phyloP scores from a whole-genome alignment of 768 basidiomycete species.

The Mycena vulgaris region DNA sequence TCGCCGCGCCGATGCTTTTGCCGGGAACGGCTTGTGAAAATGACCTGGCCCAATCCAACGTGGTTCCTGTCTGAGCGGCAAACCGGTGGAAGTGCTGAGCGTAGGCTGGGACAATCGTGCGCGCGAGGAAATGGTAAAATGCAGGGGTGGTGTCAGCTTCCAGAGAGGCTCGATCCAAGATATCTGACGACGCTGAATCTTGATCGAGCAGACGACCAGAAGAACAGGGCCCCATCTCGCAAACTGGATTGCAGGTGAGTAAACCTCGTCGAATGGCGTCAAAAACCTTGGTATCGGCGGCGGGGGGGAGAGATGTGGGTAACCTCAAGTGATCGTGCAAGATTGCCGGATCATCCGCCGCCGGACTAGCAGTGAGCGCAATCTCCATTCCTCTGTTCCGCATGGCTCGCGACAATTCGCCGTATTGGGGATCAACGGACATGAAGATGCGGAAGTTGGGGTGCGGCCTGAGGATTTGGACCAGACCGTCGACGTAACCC shows the following conservation, averaged over 20 bases:
- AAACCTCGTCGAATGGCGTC: slow-evolving; percentile 37
- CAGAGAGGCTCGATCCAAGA: slow-evolving; percentile 59
- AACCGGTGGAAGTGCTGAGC: slow-evolving; percentile 49
- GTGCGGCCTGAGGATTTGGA: slow-evolving; percentile 86
- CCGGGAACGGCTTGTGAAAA: slow-evolving; percentile 39
- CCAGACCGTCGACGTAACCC: slow-evolving; percentile 83
- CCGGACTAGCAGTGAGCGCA: slow-evolving; percentile 57
- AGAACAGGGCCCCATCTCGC: slow-evolving; percentile 40
- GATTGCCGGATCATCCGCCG: slow-evolving; percentile 63
- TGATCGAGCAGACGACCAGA: slow-evolving; percentile 64
- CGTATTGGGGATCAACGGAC: slow-evolving; percentile 91
- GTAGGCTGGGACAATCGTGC: slow-evolving; percentile 51
- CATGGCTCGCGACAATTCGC: slow-evolving; percentile 98
- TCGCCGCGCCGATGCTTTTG: slow-evolving; percentile 8
- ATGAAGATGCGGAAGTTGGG: slow-evolving; percentile 94
- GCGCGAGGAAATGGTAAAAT: slow-evolving; percentile 55
- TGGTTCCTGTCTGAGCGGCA: slow-evolving; percentile 24
- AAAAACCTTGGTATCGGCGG: slow-evolving; percentile 26
- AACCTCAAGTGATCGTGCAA: slow-evolving; percentile 66
- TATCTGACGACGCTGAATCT: slow-evolving; percentile 60
- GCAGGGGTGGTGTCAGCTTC: slow-evolving; percentile 46
- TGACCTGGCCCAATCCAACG: slow-evolving; percentile 19
- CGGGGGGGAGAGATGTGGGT: slow-evolving; percentile 45
- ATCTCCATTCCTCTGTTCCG: slow-evolving; percentile 96
- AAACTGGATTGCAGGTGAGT: background rate